Percentiles rank a stretch among this genome's conserved stretches.
phyloP scores from a whole-genome alignment of 1,284 basidiomycete genomes.

The Naganishia sp. region DNA sequence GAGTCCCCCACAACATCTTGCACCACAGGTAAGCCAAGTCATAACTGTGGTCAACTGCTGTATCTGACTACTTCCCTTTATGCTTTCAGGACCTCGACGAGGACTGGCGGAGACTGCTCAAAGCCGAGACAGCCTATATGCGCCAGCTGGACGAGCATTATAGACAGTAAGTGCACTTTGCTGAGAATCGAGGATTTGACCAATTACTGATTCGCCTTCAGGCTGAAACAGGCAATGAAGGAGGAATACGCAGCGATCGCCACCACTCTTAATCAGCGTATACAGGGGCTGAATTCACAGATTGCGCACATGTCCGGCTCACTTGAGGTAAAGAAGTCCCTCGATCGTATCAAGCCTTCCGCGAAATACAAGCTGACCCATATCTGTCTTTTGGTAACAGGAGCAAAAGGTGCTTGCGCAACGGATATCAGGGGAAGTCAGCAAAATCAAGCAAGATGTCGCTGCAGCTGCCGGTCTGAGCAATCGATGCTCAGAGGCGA shows the following conservation, averaged over 20 bases:
- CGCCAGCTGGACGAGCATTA: constrained; percentile 18
- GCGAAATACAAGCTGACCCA: not conserved
- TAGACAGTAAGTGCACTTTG: constrained; percentile 2
- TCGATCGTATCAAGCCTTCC: not conserved
- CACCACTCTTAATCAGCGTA: constrained; percentile 74
- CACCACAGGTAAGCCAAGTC: constrained; percentile 58
- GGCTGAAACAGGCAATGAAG: constrained; percentile 84
- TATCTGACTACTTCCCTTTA: not conserved
- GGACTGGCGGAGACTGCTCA: constrained; percentile 73
- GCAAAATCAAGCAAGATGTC: constrained; percentile 39
- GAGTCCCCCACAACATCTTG: constrained; percentile 71
- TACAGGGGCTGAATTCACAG: constrained; percentile 72
- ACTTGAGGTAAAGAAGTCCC: constrained; percentile 62
- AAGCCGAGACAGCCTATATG: constrained; percentile 65
- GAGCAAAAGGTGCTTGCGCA: constrained; percentile 47
- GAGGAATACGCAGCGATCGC: constrained; percentile 81
- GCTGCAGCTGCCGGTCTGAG: constrained; percentile 56
- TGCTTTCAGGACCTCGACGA: constrained; percentile 68
- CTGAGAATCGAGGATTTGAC: constrained; percentile 22
- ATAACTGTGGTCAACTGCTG: not conserved
- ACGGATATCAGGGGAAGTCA: constrained; percentile 39
- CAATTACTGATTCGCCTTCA: constrained; percentile 46
- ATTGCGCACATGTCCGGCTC: constrained; percentile 75
- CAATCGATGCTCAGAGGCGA: constrained; percentile 78
- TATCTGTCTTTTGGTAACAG: constrained; percentile 32